A percentile compares a stretch with the other conserved stretches of the same genome.
Conservation (phyloP, 306 rosid genomes). For the Glycine soja region DNA sequence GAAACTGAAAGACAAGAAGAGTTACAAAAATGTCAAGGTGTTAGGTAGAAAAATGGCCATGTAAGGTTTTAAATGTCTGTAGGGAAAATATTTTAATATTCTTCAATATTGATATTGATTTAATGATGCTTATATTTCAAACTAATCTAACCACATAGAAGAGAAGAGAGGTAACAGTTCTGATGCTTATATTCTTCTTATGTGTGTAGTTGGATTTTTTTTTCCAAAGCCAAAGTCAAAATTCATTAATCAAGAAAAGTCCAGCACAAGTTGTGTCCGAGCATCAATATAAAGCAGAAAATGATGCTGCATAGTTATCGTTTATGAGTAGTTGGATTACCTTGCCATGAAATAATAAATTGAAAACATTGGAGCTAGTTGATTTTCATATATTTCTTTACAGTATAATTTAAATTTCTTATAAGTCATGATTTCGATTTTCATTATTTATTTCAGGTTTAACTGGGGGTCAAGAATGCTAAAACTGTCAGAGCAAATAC, state of each 20-base stretch:
- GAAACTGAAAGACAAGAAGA: not conserved
- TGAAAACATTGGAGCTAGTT: not conserved
- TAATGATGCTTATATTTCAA: not conserved
- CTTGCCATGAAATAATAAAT: conserved; percentile 9
- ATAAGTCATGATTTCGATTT: not conserved
- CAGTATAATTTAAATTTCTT: not conserved
- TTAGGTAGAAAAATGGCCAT: not conserved
- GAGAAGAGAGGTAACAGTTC: not conserved
- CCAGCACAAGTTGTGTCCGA: too few species aligned
- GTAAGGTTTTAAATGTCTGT: not conserved
- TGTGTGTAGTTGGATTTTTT: not conserved
- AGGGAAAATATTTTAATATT: conserved; percentile 15
- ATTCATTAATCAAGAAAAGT: too few species aligned
- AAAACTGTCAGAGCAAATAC: conserved; percentile 60
- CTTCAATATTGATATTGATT: not conserved
- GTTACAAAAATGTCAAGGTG: not conserved
- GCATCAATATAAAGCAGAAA: too few species aligned
- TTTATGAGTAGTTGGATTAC: too few species aligned
- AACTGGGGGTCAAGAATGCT: conserved; percentile 79
- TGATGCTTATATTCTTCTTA: not conserved
- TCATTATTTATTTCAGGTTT: conserved; percentile 57
- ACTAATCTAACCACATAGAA: not conserved
- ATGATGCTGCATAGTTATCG: too few species aligned
- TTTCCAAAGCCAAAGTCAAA: too few species aligned
- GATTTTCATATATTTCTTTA: not conserved